Evolutionary conservation across 345 rosid genomes (phyloP).

Genomic region (Heritiera fomes): DNA sequence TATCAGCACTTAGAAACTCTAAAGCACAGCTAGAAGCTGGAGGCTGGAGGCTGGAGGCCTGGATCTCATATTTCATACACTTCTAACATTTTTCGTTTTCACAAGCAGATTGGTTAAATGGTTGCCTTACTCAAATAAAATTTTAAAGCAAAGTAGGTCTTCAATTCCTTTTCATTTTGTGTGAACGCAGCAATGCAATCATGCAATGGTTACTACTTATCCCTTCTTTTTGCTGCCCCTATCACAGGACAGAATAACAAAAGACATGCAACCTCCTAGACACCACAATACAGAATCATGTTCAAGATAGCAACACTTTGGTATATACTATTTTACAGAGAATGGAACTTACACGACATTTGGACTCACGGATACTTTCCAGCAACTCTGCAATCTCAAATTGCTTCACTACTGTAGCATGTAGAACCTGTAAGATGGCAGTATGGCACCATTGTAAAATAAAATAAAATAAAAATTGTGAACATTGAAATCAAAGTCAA

Average conservation of each 20-base stretch:
- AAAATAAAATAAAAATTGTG: not conserved
- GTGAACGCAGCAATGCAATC: not conserved
- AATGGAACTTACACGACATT: constrained; percentile 56
- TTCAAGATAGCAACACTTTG: no score
- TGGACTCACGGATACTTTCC: constrained; percentile 55
- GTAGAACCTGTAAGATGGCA: constrained; percentile 59
- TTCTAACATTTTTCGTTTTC: not conserved
- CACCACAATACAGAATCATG: not conserved
- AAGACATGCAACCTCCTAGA: not conserved
- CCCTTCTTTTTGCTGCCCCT: not conserved
- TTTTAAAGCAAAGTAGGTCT: not conserved
- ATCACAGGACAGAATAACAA: not conserved
- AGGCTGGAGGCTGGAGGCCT: not conserved
- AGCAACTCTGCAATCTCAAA: constrained; percentile 67
- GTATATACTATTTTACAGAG: not conserved
- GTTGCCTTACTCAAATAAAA: not conserved
- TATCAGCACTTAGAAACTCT: not conserved
- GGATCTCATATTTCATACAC: not conserved
- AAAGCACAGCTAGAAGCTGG: not conserved
- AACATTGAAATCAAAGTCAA: not conserved
- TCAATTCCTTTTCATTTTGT: not conserved
- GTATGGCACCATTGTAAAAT: not conserved
- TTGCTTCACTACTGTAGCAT: constrained; percentile 69
- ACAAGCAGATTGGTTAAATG: not conserved
- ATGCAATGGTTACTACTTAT: not conserved